A percentile compares a stretch with the other conserved stretches of the same genome.
Evolutionary conservation across 805 yeast species (phyloP).

Genomic region (Lipomyces sp.): DNA sequence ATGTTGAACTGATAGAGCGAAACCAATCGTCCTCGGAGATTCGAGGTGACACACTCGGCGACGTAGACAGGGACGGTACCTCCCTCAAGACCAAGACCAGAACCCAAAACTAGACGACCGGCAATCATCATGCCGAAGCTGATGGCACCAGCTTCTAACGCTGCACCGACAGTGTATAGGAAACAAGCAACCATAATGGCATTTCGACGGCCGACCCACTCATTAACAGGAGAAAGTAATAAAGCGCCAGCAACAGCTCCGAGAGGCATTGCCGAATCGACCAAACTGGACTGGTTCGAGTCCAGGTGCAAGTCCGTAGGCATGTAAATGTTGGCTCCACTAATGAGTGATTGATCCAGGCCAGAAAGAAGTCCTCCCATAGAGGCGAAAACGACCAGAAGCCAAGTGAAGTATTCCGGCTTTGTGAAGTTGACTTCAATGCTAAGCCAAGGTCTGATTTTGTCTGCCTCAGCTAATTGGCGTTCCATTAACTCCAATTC

Average conservation of each 20-base stretch:
- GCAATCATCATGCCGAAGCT: slow-evolving; percentile 13
- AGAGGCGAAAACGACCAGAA: slow-evolving; percentile 63
- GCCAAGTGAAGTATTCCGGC: slow-evolving; percentile 53
- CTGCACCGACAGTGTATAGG: slow-evolving; percentile 18
- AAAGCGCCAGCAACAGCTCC: slow-evolving; percentile 71
- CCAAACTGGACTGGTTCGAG: slow-evolving; percentile 55
- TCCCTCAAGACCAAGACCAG: slow-evolving; percentile 70
- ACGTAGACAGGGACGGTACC: slow-evolving; percentile 67
- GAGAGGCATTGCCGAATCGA: slow-evolving; percentile 66
- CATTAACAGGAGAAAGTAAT: slow-evolving; percentile 62
- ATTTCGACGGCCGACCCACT: slow-evolving; percentile 59
- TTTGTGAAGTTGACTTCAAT: slow-evolving; percentile 47
- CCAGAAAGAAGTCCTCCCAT: slow-evolving; percentile 70
- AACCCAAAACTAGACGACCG: slow-evolving; percentile 56
- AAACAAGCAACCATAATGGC: slow-evolving; percentile 16
- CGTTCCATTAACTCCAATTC: slow-evolving; percentile 8
- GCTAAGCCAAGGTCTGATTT: slow-evolving; percentile 13
- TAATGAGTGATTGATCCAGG: slow-evolving; percentile 67
- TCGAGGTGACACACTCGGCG: slow-evolving; percentile 63
- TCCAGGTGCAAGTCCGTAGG: slow-evolving; percentile 50
- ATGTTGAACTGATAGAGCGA: slow-evolving; percentile 67
- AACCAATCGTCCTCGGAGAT: slow-evolving; percentile 63
- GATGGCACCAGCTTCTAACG: slow-evolving; percentile 20
- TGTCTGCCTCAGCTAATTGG: slow-evolving; percentile 13
- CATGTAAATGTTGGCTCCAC: slow-evolving; percentile 65